Conservation (phyloP, 1,284 basidiomycete genomes). For the Salmacisia buchloeana region DNA sequence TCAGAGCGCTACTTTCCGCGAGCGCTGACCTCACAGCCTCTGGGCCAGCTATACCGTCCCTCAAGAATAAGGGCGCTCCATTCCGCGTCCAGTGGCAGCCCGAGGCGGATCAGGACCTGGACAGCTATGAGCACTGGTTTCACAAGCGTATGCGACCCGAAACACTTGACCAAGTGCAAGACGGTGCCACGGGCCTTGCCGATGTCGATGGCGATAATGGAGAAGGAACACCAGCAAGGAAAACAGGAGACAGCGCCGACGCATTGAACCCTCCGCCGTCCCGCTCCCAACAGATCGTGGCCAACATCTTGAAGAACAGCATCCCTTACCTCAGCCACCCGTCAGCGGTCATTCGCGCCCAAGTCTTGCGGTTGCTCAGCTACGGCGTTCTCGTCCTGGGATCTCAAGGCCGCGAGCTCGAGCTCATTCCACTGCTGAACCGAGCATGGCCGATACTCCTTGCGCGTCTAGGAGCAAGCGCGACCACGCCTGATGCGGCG, state of each 20-base stretch:
- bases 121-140: conserved; percentile 15
- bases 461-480: conserved; percentile 27
- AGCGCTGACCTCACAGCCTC: neutral
- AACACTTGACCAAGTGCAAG: neutral
- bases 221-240: neutral
- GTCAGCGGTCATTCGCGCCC: conserved; percentile 21
- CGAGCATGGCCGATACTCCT: conserved; percentile 41
- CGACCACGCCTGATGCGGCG: neutral
- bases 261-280: neutral
- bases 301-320: conserved; percentile 22
- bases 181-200: no score
- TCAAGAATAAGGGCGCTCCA: neutral
- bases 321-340: conserved; percentile 27
- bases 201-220: neutral
- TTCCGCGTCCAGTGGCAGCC: neutral
- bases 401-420: conserved; percentile 22
- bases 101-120: conserved; percentile 9
- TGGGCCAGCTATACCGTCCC: neutral
- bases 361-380: conserved; percentile 23
- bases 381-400: conserved; percentile 27
- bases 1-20: conserved; percentile 21
- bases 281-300: conserved; percentile 22
- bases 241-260: neutral
- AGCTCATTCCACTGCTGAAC: conserved; percentile 40
- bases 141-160: neutral